A percentile compares a stretch with the other conserved stretches of the same genome.
Conservation (phyloP, 2,329 filamentous ascomycete genomes). For the Gnomoniopsis smithogilvyi region DNA sequence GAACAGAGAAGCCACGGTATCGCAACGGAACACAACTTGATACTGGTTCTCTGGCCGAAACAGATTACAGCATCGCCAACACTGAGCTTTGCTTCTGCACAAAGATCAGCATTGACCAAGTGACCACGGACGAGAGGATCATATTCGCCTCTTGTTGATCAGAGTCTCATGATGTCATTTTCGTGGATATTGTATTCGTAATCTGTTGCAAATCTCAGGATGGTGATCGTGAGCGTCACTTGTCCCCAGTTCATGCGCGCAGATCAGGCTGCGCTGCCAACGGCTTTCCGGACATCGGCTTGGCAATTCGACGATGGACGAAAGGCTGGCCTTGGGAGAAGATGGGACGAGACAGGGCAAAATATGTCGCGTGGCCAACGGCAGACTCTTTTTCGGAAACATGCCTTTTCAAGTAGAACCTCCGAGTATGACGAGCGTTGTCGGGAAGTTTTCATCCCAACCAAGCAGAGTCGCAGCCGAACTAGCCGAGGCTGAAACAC, state of each 20-base stretch:
- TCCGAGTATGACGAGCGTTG: not conserved
- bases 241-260: not conserved
- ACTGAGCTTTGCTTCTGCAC: not conserved
- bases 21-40: too few relatives aligned
- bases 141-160: not conserved
- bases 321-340: not conserved
- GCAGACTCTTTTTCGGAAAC: not conserved
- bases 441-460: not conserved
- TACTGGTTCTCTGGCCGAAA: not conserved
- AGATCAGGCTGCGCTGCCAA: not conserved
- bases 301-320: not conserved
- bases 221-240: not conserved
- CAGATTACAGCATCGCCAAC: not conserved
- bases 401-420: not conserved
- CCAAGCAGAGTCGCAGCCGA: not conserved
- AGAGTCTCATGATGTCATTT: not conserved
- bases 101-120: constrained; percentile 4
- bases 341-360: not conserved
- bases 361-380: not conserved
- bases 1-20: too few relatives aligned
- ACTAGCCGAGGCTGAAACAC: not conserved
- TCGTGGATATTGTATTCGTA: not conserved
- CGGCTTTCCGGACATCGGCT: not conserved
- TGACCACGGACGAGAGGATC: not conserved
- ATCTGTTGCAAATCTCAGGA: not conserved